Conservation (phyloP, 23 red algal genomes). For the Agarophyton chilense region DNA sequence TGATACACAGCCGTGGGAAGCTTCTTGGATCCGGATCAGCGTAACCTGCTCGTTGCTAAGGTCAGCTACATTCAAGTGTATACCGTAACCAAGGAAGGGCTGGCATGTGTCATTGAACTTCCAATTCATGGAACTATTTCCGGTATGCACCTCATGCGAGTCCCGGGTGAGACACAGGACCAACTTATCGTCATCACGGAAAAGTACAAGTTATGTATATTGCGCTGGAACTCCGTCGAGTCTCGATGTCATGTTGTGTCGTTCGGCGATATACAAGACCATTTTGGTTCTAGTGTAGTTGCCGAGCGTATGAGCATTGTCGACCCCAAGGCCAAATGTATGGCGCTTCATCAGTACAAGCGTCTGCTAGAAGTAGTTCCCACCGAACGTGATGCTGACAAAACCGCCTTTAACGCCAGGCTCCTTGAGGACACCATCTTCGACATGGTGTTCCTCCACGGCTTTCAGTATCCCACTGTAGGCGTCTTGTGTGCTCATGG, state of each 20-base stretch:
- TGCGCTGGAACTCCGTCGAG: conserved; percentile 75
- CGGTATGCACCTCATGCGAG: conserved; percentile 68
- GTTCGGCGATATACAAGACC: conserved; percentile 71
- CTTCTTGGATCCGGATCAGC: conserved; percentile 74
- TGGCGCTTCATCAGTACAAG: conserved; percentile 86
- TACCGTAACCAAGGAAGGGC: conserved; percentile 68
- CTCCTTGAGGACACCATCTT: conserved; percentile 70
- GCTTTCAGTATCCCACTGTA: conserved; percentile 74
- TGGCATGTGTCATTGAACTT: conserved; percentile 70
- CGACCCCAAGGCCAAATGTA: conserved; percentile 81
- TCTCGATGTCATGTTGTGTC: conserved; percentile 75
- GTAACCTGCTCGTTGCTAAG: conserved; percentile 79
- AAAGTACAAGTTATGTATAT: conserved; percentile 79
- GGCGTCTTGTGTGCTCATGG: conserved; percentile 71
- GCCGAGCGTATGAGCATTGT: conserved; percentile 70
- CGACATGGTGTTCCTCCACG: conserved; percentile 93
- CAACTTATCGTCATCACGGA: conserved; percentile 88
- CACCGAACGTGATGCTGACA: conserved; percentile 63
- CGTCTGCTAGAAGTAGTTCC: conserved; percentile 89
- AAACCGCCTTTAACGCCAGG: conserved; percentile 91
- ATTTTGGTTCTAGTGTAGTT: conserved; percentile 52
- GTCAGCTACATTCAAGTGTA: conserved; percentile 85
- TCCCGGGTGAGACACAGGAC: conserved; percentile 60
- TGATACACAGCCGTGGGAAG: conserved; percentile 82
- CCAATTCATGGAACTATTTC: conserved; percentile 86